Conservation (phyloP, 2,329 filamentous ascomycete species). For the Arthroderma sp. region DNA sequence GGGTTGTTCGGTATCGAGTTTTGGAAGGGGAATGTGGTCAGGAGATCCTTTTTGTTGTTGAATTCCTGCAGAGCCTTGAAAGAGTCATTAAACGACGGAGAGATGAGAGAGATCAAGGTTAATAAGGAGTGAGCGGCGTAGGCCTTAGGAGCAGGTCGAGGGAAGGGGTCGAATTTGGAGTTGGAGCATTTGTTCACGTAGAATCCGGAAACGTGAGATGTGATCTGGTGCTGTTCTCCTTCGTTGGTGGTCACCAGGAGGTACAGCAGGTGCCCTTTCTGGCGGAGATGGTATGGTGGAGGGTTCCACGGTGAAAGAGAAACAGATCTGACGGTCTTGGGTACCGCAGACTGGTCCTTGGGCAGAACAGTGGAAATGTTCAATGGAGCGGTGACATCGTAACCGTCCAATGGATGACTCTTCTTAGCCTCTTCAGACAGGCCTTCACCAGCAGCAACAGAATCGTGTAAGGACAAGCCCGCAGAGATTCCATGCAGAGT, state of each 20-base stretch:
- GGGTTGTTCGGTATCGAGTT: conserved; percentile 87
- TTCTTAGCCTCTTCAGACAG: conserved; percentile 31
- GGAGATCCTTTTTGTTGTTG: conserved; percentile 72
- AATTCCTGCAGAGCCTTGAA: conserved; percentile 72
- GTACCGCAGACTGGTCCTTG: conserved; percentile 51
- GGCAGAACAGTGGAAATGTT: conserved; percentile 62
- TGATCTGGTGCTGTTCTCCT: conserved; percentile 89
- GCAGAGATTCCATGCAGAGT: conserved; percentile 73
- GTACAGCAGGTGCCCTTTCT: conserved; percentile 87
- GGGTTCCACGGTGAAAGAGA: conserved; percentile 93
- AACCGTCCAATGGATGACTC: conserved; percentile 53
- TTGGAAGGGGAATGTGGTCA: conserved; percentile 89
- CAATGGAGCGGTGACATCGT: conserved; percentile 61
- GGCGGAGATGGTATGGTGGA: conserved; percentile 77
- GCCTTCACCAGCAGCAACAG: conserved; percentile 43
- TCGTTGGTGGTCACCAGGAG: conserved; percentile 81
- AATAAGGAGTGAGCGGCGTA: conserved; percentile 75
- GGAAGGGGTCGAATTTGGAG: conserved; percentile 84
- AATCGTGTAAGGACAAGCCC: conserved; percentile 77
- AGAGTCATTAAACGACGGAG: conserved; percentile 64
- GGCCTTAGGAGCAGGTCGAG: conserved; percentile 65
- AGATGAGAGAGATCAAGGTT: conserved; percentile 63
- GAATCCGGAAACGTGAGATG: conserved; percentile 86
- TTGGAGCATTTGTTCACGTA: conserved; percentile 95
- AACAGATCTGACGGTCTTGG: conserved; percentile 84